phyloP scores from a whole-genome alignment of 2,329 filamentous ascomycete genomes.

The Lasiodiplodia sp. region DNA sequence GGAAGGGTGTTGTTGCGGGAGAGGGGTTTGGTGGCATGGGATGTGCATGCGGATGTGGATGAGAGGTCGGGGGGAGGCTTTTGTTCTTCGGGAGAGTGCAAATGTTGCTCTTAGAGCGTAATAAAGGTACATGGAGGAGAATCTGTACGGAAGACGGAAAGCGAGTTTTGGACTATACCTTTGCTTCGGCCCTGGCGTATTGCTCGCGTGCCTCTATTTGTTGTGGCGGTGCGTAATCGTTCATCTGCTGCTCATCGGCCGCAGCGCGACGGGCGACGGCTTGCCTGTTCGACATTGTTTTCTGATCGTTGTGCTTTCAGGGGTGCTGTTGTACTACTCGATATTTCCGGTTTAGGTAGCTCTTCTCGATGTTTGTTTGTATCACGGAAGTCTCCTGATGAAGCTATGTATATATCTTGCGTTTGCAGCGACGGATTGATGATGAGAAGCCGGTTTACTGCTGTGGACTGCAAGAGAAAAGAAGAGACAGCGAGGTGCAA shows the following conservation, averaged over 20 bases:
- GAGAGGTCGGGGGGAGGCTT: no score
- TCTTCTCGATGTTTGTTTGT: not conserved
- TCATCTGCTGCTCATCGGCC: conserved; percentile 1
- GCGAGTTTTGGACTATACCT: conserved; percentile 32
- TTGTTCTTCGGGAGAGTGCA: not conserved
- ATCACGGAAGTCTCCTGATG: not conserved
- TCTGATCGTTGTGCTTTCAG: not conserved
- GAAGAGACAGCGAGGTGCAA: not conserved
- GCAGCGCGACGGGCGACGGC: conserved; percentile 7
- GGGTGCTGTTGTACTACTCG: not conserved
- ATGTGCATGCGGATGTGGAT: not conserved
- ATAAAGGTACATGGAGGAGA: not conserved
- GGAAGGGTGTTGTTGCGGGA: no score
- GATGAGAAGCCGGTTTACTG: not conserved
- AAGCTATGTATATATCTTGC: not conserved
- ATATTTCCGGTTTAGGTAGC: not conserved
- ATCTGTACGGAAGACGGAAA: not conserved
- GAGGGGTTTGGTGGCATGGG: no score
- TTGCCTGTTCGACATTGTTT: conserved; percentile 21
- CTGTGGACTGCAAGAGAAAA: not conserved
- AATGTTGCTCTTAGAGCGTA: no score
- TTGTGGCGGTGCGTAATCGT: not conserved
- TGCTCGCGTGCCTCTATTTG: conserved; percentile 40
- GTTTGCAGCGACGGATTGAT: not conserved
- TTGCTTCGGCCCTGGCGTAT: conserved; percentile 42